A percentile compares a stretch with the other conserved stretches of the same genome.
Evolutionary conservation across 2,329 filamentous ascomycete genomes (phyloP).

Genomic region (Helotiales sp.): DNA sequence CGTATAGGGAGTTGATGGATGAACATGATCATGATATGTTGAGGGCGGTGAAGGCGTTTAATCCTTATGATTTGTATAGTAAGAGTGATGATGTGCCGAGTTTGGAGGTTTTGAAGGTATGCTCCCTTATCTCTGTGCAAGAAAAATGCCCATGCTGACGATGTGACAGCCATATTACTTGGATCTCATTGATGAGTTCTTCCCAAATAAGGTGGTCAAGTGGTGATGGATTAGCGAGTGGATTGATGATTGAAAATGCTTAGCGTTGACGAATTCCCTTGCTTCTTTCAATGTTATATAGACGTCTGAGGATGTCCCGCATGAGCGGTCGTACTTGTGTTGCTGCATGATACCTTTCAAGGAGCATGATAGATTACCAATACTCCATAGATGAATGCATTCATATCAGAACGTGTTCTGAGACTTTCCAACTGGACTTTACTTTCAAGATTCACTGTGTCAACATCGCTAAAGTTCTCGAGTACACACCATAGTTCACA

Average conservation of each 20-base stretch:
- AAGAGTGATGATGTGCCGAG: constrained; percentile 83
- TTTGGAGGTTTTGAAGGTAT: constrained; percentile 72
- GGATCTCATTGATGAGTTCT: constrained; percentile 74
- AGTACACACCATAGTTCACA: no score
- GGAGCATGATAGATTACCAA: no score
- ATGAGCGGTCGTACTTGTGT: no score
- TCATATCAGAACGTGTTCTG: no score
- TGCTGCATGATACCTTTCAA: no score
- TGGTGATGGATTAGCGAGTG: constrained; percentile 55
- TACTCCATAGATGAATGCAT: no score
- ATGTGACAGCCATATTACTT: constrained; percentile 65
- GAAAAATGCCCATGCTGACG: constrained; percentile 12
- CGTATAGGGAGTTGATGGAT: constrained; percentile 81
- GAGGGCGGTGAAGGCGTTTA: constrained; percentile 80
- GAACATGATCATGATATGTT: constrained; percentile 79
- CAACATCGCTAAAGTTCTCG: no score
- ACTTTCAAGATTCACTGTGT: no score
- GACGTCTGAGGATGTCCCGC: not conserved
- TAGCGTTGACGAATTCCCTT: not conserved
- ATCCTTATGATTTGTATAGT: constrained; percentile 89
- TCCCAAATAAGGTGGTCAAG: constrained; percentile 65
- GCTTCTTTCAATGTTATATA: not conserved
- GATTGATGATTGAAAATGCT: not conserved
- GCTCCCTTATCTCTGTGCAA: constrained; percentile 21
- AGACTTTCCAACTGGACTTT: no score